A percentile compares a stretch with the other conserved stretches of the same genome.
Conservation (phyloP, 108 stramenopile species). For the Seminavis robusta region DNA sequence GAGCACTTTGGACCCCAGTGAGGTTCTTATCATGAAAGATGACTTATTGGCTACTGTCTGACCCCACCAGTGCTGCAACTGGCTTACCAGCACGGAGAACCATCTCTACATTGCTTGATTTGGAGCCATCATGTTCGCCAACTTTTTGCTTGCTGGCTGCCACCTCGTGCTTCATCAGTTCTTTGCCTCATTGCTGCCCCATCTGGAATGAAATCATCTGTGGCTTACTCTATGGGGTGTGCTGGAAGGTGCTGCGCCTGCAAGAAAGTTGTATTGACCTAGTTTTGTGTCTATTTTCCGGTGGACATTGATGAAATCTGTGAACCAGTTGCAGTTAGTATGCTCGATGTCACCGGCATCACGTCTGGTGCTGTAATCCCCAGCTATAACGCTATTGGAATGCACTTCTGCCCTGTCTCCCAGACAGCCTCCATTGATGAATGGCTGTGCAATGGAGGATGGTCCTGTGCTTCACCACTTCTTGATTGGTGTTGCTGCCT, state of each 20-base stretch:
- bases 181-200: conserved; percentile 34
- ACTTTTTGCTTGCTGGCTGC: conserved; percentile 25
- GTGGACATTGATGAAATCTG: conserved; percentile 34
- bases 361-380: conserved; percentile 30
- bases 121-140: conserved; percentile 32
- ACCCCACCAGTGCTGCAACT: conserved; percentile 33
- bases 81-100: conserved; percentile 36
- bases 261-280: too few relatives aligned
- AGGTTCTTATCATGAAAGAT: too few relatives aligned
- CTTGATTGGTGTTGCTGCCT: conserved; percentile 20
- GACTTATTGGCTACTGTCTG: too few relatives aligned
- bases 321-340: conserved; percentile 30
- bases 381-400: conserved; percentile 30
- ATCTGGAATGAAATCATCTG: conserved; percentile 2
- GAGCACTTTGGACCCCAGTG: too few relatives aligned
- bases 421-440: conserved; percentile 33
- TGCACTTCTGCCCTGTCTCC: conserved; percentile 35
- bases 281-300: background rate
- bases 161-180: conserved; percentile 22
- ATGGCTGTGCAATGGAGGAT: conserved; percentile 33
- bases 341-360: conserved; percentile 30
- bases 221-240: too few relatives aligned
- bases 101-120: conserved; percentile 38
- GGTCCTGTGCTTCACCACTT: conserved; percentile 28
- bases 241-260: too few relatives aligned